These are phyloP conservation scores for Rhizopogon sp. DNA, from an alignment of 768 basidiomycete genomes.

Conservation along the genomic window DNA sequence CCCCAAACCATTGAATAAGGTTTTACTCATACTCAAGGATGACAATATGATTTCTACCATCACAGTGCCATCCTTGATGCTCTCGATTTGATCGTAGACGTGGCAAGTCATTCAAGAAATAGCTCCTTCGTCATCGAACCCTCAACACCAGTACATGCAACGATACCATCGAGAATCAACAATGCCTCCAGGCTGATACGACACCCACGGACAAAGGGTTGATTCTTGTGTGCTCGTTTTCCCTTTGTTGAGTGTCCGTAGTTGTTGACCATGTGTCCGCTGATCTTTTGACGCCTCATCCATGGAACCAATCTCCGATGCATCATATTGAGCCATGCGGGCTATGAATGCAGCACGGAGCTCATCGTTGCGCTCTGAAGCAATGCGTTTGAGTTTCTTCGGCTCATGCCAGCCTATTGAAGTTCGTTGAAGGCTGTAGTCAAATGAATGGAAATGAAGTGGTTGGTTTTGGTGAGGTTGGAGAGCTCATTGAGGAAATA, in stretches of 20 bases:
- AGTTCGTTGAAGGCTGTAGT: slow-evolving; percentile 19
- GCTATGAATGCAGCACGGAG: slow-evolving; percentile 12
- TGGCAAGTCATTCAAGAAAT: too few species aligned
- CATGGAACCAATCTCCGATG: slow-evolving; percentile 13
- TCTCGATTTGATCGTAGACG: too few species aligned
- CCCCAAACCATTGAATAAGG: too few species aligned
- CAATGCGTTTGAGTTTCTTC: slow-evolving; percentile 19
- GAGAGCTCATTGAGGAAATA: too few species aligned
- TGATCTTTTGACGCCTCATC: slow-evolving; percentile 27
- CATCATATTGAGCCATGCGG: slow-evolving; percentile 15
- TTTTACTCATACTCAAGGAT: too few species aligned
- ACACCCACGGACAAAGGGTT: too few species aligned
- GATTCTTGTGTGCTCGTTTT: not conserved
- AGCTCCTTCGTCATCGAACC: too few species aligned
- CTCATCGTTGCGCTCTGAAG: slow-evolving; percentile 14
- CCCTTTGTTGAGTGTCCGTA: slow-evolving; percentile 17
- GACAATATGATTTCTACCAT: too few species aligned
- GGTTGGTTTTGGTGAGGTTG: not conserved
- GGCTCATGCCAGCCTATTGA: slow-evolving; percentile 12
- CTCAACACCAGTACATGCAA: too few species aligned
- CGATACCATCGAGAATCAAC: too few species aligned
- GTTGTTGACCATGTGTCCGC: slow-evolving; percentile 14
- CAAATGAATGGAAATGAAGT: slow-evolving; percentile 9
- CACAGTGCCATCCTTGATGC: too few species aligned
- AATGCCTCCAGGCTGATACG: too few species aligned